Conservation (phyloP, 116 monocot genomes). For the Iris pallida region DNA sequence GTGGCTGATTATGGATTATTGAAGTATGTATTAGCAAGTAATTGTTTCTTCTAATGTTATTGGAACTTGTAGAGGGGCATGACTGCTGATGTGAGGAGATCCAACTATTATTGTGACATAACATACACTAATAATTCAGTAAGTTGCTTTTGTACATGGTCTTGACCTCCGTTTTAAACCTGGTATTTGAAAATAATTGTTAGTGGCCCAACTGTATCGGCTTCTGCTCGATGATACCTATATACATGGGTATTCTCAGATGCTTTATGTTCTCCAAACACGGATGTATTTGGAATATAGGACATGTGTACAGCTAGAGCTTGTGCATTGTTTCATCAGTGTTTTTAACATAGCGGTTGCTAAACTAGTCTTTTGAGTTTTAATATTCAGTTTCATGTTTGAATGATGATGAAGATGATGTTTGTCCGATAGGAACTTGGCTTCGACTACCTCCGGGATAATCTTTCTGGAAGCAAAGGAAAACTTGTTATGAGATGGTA, state of each 20-base stretch:
- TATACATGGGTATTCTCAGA: no score
- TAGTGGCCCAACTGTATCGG: no score
- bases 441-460: conserved; percentile 97
- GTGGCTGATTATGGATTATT: neutral
- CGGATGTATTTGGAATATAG: no score
- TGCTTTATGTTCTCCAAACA: no score
- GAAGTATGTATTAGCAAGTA: neutral
- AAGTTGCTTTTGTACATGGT: conserved; percentile 21
- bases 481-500: conserved; percentile 99
- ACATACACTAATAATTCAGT: conserved; percentile 99
- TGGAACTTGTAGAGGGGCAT: conserved; percentile 68
- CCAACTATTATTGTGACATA: conserved; percentile 90
- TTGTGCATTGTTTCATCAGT: no score
- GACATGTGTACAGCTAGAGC: no score
- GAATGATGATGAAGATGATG: neutral
- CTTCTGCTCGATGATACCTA: no score
- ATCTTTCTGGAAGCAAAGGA: conserved; percentile 69
- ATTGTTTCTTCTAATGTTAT: conserved; percentile 7
- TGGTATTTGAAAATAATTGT: no score
- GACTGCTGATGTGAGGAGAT: conserved; percentile 73
- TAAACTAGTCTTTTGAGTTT: no score
- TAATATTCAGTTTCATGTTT: neutral
- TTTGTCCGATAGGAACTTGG: conserved; percentile 73
- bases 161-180: conserved; percentile 1
- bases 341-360: no score